Conservation (phyloP, 495 filamentous ascomycete species). For the Astrocystis sublimbata region DNA sequence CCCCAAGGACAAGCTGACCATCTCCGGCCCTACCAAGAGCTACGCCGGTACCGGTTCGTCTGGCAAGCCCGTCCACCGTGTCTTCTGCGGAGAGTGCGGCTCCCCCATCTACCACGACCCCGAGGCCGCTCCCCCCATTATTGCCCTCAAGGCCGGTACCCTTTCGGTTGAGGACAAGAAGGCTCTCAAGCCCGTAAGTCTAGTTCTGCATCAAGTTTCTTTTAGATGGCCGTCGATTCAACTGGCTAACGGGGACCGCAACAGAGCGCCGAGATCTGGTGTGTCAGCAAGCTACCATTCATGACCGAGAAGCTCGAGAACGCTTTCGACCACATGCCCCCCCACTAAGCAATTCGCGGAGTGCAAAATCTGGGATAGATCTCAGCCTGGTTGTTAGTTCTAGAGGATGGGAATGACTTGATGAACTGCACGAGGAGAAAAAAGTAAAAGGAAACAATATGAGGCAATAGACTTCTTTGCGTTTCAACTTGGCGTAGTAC, state of each 20-base stretch:
- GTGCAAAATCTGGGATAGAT: neutral
- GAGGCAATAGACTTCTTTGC: constrained; percentile 17
- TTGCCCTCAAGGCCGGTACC: constrained; percentile 67
- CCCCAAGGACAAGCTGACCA: constrained; percentile 60
- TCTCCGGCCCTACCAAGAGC: constrained; percentile 65
- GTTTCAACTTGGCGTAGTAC: constrained; percentile 12
- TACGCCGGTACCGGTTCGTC: constrained; percentile 56
- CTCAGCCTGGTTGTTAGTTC: neutral
- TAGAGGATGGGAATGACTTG: neutral
- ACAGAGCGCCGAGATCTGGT: constrained; percentile 70
- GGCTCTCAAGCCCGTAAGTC: constrained; percentile 62
- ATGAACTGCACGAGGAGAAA: constrained; percentile 2
- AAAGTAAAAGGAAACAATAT: constrained; percentile 13
- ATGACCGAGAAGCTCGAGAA: constrained; percentile 63
- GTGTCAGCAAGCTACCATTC: constrained; percentile 66
- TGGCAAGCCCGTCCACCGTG: constrained; percentile 61
- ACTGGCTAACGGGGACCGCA: neutral
- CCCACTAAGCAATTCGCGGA: constrained; percentile 7
- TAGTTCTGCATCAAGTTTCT: no score
- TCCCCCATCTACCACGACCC: constrained; percentile 70
- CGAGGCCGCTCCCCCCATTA: constrained; percentile 65
- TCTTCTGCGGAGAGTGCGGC: constrained; percentile 70
- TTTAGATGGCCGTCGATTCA: no score
- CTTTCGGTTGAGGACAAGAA: constrained; percentile 65
- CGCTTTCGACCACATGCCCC: constrained; percentile 31